Evolutionary conservation across 352 stramenopile genomes (phyloP).

Genomic region (Pythium inflatum): DNA sequence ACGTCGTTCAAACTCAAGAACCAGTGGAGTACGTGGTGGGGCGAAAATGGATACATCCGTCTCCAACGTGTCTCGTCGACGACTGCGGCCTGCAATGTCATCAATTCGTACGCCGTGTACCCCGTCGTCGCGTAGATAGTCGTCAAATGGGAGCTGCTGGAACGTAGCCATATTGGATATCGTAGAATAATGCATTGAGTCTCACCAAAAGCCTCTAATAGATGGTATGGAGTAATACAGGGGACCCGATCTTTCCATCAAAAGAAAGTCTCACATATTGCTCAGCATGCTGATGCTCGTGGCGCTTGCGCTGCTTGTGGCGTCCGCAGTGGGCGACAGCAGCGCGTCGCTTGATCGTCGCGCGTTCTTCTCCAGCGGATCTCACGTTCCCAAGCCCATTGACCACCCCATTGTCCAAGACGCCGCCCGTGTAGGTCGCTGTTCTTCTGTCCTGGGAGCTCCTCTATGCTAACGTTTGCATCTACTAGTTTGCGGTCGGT

Average conservation of each 20-base stretch:
- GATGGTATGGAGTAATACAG: neutral
- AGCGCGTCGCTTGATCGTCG: neutral
- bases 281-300: neutral
- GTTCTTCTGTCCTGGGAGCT: neutral
- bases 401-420: constrained; percentile 50
- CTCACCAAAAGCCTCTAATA: neutral
- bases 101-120: neutral
- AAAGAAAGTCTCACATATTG: constrained; percentile 4
- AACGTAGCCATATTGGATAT: constrained; percentile 9
- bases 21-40: constrained; percentile 96
- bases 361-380: constrained; percentile 25
- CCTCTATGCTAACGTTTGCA: neutral
- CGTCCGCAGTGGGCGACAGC: neutral
- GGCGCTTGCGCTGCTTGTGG: neutral
- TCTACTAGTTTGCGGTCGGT: constrained; percentile 58
- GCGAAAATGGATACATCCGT: constrained; percentile 94
- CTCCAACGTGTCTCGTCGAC: constrained; percentile 71
- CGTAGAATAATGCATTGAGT: neutral
- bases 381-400: constrained; percentile 30
- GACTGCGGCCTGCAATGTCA: constrained; percentile 38
- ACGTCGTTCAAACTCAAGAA: constrained; percentile 96
- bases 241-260: constrained; percentile 22
- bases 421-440: constrained; percentile 39
- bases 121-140: neutral
- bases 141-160: neutral